Evolutionary conservation across 371 early-diverging fungal species (phyloP).

Genomic region (Blakeslea trispora): DNA sequence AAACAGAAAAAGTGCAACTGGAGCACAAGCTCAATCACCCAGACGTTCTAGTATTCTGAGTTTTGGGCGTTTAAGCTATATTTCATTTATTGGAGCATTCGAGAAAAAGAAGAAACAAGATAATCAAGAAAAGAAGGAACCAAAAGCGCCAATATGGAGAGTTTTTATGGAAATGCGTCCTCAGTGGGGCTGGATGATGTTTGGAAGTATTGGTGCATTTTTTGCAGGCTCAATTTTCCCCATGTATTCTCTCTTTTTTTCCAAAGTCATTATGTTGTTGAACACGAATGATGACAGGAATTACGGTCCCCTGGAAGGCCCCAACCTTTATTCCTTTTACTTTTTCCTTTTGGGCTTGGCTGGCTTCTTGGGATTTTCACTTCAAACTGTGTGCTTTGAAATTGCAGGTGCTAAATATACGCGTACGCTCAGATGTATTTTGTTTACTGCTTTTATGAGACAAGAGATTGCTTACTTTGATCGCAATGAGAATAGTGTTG

Average conservation of each 20-base stretch:
- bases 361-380: slow-evolving; percentile 44
- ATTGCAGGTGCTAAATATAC: slow-evolving; percentile 58
- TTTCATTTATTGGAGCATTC: slow-evolving; percentile 26
- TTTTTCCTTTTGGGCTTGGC: slow-evolving; percentile 55
- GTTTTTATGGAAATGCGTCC: slow-evolving; percentile 39
- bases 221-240: slow-evolving; percentile 56
- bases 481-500: slow-evolving; percentile 70
- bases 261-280: slow-evolving; percentile 12
- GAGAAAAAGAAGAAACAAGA: slow-evolving; percentile 38
- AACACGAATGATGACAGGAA: slow-evolving; percentile 23
- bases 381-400: slow-evolving; percentile 36
- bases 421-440: slow-evolving; percentile 48
- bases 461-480: slow-evolving; percentile 91
- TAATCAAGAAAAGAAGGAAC: slow-evolving; percentile 41
- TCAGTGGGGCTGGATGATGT: slow-evolving; percentile 34
- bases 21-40: background rate
- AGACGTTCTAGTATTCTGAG: slow-evolving; percentile 3
- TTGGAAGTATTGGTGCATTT: slow-evolving; percentile 46
- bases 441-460: slow-evolving; percentile 59
- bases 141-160: slow-evolving; percentile 47
- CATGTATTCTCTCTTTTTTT: slow-evolving; percentile 25
- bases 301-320: slow-evolving; percentile 44
- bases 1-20: background rate
- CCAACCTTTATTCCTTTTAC: slow-evolving; percentile 71
- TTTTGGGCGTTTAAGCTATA: background rate